phyloP scores from a whole-genome alignment of 1,284 basidiomycete species.

The Marasmius tenuissimus region DNA sequence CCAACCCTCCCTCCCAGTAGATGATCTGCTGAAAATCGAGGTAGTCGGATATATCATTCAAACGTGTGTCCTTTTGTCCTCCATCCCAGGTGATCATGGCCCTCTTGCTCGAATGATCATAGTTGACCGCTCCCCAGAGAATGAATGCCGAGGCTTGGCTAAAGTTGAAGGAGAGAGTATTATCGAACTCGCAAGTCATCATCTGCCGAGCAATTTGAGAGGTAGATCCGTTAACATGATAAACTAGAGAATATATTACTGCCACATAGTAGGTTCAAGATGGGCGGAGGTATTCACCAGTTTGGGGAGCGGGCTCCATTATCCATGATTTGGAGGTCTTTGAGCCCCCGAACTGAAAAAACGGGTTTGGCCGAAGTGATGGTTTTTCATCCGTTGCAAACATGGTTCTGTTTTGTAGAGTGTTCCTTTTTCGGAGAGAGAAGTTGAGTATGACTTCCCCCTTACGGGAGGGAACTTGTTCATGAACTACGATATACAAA shows the following conservation, averaged over 20 bases:
- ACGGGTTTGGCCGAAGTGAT: no score
- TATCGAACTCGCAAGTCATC: neutral
- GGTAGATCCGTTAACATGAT: neutral
- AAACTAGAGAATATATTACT: neutral
- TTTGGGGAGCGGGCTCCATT: no score
- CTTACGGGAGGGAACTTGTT: no score
- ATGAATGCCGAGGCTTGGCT: neutral
- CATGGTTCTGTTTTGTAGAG: neutral
- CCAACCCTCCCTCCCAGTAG: slow-evolving; percentile 4
- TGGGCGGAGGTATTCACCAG: no score
- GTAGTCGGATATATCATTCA: neutral
- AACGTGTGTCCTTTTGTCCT: neutral
- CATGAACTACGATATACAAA: neutral
- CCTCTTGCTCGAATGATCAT: neutral
- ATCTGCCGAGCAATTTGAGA: neutral
- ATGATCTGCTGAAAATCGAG: neutral
- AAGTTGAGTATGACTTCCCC: no score
- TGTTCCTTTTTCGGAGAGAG: no score
- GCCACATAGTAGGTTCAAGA: no score
- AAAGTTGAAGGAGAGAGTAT: neutral
- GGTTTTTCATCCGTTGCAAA: neutral
- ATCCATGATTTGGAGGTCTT: no score
- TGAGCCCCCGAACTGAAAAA: no score
- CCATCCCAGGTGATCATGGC: neutral
- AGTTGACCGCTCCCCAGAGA: neutral